A percentile compares a stretch with the other conserved stretches of the same genome.
Conservation (phyloP, 2,329 filamentous ascomycete genomes). For the Cladosporium sp. region DNA sequence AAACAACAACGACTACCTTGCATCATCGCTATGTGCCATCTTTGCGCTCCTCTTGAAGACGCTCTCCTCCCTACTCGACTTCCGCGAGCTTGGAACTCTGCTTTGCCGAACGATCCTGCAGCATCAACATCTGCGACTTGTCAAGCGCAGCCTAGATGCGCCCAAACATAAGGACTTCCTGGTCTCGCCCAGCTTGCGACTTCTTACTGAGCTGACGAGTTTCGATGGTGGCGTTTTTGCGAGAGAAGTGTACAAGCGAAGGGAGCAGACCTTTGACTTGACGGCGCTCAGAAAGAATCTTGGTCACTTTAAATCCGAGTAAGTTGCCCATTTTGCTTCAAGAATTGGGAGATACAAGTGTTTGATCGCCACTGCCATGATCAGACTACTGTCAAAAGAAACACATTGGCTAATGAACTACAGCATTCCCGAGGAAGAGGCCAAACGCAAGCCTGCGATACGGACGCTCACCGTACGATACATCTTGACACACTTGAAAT, state of each 20-base stretch:
- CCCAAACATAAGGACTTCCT: conserved; percentile 83
- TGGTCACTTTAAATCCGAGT: conserved; percentile 60
- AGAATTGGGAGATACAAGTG: no score
- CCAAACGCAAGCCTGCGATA: conserved; percentile 69
- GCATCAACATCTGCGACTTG: conserved; percentile 74
- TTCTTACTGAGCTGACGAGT: conserved; percentile 80
- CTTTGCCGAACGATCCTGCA: conserved; percentile 81
- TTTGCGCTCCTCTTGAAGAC: conserved; percentile 79
- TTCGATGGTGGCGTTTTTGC: conserved; percentile 85
- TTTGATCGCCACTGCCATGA: background rate
- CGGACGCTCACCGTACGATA: conserved; percentile 82
- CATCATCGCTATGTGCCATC: conserved; percentile 78
- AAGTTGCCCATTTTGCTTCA: conserved; percentile 24
- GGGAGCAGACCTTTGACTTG: conserved; percentile 69
- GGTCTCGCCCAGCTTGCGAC: conserved; percentile 81
- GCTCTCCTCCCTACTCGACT: conserved; percentile 70
- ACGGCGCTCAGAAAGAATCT: conserved; percentile 80
- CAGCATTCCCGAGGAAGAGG: conserved; percentile 55
- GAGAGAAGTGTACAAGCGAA: conserved; percentile 68
- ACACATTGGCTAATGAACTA: background rate
- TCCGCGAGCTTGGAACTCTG: conserved; percentile 72
- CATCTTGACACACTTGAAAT: conserved; percentile 74
- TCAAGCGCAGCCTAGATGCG: conserved; percentile 75
- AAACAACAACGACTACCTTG: conserved; percentile 75
- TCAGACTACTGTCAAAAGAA: background rate